Percentiles rank a stretch among this genome's conserved stretches.
These are phyloP conservation scores for Coffea humblotiana DNA, from an alignment of 305 asterid genomes.

Conservation along the genomic window DNA sequence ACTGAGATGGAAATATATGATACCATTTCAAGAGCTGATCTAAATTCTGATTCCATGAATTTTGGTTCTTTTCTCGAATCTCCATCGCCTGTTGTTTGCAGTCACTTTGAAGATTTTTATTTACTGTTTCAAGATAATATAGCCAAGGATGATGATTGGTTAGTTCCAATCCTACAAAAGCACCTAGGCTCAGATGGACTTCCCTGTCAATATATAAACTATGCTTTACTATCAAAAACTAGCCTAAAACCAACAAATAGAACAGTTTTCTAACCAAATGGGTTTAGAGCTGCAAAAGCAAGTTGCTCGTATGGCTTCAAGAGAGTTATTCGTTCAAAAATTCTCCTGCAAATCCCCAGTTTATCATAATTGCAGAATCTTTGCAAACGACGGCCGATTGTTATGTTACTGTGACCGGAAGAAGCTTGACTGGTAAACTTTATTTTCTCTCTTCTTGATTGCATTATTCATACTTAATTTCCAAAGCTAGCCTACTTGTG, in stretches of 20 bases:
- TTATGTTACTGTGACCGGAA: slow-evolving; percentile 92
- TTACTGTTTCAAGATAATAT: slow-evolving; percentile 49
- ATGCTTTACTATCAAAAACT: slow-evolving; percentile 61
- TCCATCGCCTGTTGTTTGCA: slow-evolving; percentile 69
- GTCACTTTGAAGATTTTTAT: slow-evolving; percentile 66
- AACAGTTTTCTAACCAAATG: slow-evolving; percentile 47
- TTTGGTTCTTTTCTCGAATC: slow-evolving; percentile 40
- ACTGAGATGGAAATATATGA: slow-evolving; percentile 54
- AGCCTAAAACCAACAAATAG: slow-evolving; percentile 50
- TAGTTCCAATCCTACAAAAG: slow-evolving; percentile 46
- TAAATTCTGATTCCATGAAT: slow-evolving; percentile 44
- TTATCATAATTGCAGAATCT: slow-evolving; percentile 95
- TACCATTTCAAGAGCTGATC: slow-evolving; percentile 60
- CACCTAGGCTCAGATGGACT: slow-evolving; percentile 62
- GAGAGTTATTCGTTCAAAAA: slow-evolving; percentile 84
- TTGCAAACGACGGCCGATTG: slow-evolving; percentile 88
- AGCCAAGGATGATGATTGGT: slow-evolving; percentile 44
- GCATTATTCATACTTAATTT: not conserved
- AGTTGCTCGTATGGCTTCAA: slow-evolving; percentile 61
- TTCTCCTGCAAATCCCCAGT: slow-evolving; percentile 98
- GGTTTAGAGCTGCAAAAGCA: slow-evolving; percentile 60
- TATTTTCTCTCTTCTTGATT: slow-evolving; percentile 8
- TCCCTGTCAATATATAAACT: slow-evolving; percentile 82
- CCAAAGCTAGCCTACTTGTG: slow-evolving; percentile 2
- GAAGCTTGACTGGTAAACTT: slow-evolving; percentile 80